Conservation (phyloP, 2,329 filamentous ascomycete species). For the Sporothrix dimorphospora region DNA sequence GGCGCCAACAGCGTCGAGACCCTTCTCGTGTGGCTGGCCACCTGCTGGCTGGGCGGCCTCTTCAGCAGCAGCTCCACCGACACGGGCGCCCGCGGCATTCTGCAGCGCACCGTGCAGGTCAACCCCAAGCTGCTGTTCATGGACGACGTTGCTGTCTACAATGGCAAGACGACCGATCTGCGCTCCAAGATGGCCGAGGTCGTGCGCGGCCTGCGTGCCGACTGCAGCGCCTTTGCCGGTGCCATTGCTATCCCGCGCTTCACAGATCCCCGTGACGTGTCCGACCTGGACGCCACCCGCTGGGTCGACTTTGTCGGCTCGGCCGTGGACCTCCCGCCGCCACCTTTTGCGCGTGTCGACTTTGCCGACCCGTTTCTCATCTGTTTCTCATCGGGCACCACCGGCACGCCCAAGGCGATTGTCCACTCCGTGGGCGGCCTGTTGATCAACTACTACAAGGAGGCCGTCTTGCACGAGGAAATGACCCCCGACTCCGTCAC, state of each 20-base stretch:
- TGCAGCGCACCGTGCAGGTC: conserved; percentile 76
- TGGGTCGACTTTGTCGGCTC: conserved; percentile 49
- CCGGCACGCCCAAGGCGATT: conserved; percentile 82
- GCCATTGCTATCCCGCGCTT: conserved; percentile 71
- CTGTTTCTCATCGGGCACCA: conserved; percentile 80
- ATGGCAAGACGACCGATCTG: conserved; percentile 74
- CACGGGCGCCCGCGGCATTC: conserved; percentile 77
- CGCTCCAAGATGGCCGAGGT: conserved; percentile 71
- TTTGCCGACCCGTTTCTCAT: conserved; percentile 79
- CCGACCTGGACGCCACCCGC: conserved; percentile 48
- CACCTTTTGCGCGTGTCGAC: conserved; percentile 61
- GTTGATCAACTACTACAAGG: conserved; percentile 60
- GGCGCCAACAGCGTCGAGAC: conserved; percentile 77
- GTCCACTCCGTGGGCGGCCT: conserved; percentile 74
- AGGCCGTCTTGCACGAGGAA: conserved; percentile 57
- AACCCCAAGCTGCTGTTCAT: conserved; percentile 81
- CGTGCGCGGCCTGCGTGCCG: conserved; percentile 61
- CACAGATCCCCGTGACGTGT: conserved; percentile 59
- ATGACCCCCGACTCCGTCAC: conserved; percentile 46
- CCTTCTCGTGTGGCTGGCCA: conserved; percentile 69
- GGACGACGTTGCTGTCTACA: conserved; percentile 79
- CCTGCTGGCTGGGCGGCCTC: conserved; percentile 70
- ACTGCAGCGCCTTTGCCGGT: conserved; percentile 62
- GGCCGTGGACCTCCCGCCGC: conserved; percentile 34
- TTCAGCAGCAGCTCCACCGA: conserved; percentile 80